Conservation (phyloP, 305 asterid species). For the Stenogyne calaminthoides region DNA sequence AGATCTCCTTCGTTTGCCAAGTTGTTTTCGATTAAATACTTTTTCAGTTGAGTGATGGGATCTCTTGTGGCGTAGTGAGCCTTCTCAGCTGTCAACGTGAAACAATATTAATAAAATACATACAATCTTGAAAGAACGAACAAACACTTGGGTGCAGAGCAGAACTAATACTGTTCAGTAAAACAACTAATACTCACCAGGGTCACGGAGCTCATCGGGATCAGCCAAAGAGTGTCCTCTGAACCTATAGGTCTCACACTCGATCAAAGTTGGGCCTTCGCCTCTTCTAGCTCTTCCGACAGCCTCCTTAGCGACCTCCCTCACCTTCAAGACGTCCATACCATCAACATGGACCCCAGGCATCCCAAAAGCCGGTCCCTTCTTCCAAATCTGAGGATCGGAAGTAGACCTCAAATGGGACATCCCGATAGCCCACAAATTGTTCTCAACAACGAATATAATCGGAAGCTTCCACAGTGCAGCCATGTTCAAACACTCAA, state of each 20-base stretch:
- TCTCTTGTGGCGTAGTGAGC: slow-evolving; percentile 83
- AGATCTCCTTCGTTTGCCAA: slow-evolving; percentile 73
- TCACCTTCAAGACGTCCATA: slow-evolving; percentile 97
- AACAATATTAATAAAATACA: slow-evolving; percentile 3
- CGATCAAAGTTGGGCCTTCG: slow-evolving; percentile 95
- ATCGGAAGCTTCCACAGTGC: slow-evolving; percentile 94
- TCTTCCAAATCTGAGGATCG: slow-evolving; percentile 94
- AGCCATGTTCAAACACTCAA: slow-evolving; percentile 99
- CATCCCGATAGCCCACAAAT: slow-evolving; percentile 99
- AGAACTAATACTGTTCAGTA: no score
- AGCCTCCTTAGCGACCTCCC: slow-evolving; percentile 97
- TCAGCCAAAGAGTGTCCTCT: slow-evolving; percentile 99
- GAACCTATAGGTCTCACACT: slow-evolving; percentile 95
- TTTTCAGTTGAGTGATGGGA: slow-evolving; percentile 79
- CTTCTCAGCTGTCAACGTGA: slow-evolving; percentile 83
- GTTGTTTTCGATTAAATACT: slow-evolving; percentile 68
- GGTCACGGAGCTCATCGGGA: slow-evolving; percentile 99
- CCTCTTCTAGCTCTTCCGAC: slow-evolving; percentile 90
- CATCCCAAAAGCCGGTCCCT: slow-evolving; percentile 98
- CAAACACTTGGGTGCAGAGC: no score
- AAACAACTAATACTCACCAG: slow-evolving; percentile 43
- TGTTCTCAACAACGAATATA: slow-evolving; percentile 94
- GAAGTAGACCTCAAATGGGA: slow-evolving; percentile 96
- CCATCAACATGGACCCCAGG: slow-evolving; percentile 98
- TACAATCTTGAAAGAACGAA: no score